Evolutionary conservation across 2,329 filamentous ascomycete species (phyloP).

Genomic region (Dactylellina leptospora): DNA sequence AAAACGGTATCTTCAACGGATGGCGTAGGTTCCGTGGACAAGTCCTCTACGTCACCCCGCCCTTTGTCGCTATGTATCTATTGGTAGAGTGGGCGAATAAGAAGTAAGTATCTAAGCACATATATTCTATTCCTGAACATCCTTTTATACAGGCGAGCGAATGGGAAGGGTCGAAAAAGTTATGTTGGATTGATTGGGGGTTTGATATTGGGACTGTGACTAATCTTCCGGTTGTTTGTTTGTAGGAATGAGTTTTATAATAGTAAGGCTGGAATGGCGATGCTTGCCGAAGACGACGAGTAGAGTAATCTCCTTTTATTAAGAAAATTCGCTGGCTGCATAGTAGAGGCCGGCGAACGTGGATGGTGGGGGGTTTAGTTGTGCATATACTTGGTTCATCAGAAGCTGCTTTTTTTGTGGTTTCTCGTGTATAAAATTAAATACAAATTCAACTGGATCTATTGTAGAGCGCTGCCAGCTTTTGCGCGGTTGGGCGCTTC

Average conservation of each 20-base stretch:
- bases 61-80: constrained; percentile 80
- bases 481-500: too few relatives aligned
- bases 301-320: constrained; percentile 3
- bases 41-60: constrained; percentile 86
- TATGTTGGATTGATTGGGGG: too few relatives aligned
- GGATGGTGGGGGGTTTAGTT: neutral
- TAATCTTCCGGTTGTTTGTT: neutral
- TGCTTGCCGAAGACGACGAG: constrained; percentile 13
- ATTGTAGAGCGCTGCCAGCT: too few relatives aligned
- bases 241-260: constrained; percentile 44
- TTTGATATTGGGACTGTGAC: neutral
- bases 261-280: constrained; percentile 38
- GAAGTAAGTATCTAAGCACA: constrained; percentile 68
- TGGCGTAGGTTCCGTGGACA: constrained; percentile 86
- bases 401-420: neutral
- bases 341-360: neutral
- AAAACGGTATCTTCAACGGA: constrained; percentile 93
- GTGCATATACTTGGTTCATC: constrained; percentile 3
- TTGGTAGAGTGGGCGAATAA: constrained; percentile 90
- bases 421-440: constrained; percentile 26
- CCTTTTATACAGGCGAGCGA: too few relatives aligned
- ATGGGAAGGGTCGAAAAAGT: neutral
- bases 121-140: neutral
- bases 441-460: constrained; percentile 3
- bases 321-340: neutral